Conservation (phyloP, 768 basidiomycete genomes). For the Piloderma croceum region DNA sequence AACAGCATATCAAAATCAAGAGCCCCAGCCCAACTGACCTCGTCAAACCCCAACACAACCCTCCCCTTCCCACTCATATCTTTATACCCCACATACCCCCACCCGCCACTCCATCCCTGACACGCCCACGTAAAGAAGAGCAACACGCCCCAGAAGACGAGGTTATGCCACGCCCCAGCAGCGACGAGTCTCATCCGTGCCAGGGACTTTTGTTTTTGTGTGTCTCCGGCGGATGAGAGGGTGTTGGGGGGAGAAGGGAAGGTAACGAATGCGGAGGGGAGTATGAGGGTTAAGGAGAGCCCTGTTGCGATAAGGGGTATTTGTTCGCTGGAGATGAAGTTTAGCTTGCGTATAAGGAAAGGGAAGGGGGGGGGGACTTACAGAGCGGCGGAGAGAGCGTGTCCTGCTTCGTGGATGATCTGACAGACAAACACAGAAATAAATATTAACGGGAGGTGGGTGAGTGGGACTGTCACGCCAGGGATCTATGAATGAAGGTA, state of each 20-base stretch:
- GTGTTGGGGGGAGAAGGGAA: slow-evolving; percentile 42
- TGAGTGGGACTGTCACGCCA: slow-evolving; percentile 73
- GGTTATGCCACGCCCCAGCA: slow-evolving; percentile 77
- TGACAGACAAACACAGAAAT: slow-evolving; percentile 58
- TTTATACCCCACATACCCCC: slow-evolving; percentile 41
- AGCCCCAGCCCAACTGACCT: slow-evolving; percentile 39
- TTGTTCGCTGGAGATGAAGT: slow-evolving; percentile 43
- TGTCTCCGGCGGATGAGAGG: slow-evolving; percentile 32
- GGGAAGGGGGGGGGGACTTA: slow-evolving; percentile 30
- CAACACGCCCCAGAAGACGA: slow-evolving; percentile 51
- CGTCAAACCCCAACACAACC: slow-evolving; percentile 49
- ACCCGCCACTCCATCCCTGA: slow-evolving; percentile 10
- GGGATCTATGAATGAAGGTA: slow-evolving; percentile 52
- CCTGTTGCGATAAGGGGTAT: slow-evolving; percentile 60
- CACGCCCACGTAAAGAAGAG: slow-evolving; percentile 27
- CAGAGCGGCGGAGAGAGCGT: slow-evolving; percentile 72
- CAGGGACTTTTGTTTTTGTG: too few species aligned
- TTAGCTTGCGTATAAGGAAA: neutral
- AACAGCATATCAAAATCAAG: neutral
- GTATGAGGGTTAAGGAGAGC: slow-evolving; percentile 49
- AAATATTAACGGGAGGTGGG: slow-evolving; percentile 62
- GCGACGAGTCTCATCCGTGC: slow-evolving; percentile 58
- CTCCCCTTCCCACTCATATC: slow-evolving; percentile 49
- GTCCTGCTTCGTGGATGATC: slow-evolving; percentile 75
- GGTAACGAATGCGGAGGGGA: slow-evolving; percentile 74